Conservation (phyloP, 352 stramenopile species). For the Phytopythium boreale region DNA sequence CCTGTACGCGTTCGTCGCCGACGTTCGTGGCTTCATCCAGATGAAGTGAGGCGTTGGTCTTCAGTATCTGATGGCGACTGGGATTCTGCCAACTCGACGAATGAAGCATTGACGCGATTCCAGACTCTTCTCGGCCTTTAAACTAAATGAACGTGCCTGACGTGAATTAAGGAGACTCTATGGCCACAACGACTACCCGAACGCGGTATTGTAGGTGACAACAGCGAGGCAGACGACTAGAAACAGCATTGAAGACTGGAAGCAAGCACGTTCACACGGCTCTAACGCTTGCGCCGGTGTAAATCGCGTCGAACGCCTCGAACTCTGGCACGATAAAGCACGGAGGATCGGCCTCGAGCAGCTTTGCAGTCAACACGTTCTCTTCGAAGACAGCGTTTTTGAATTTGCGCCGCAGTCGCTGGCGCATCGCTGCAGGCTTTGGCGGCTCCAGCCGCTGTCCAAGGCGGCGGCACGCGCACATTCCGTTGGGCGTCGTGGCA, state of each 20-base stretch:
- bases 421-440: slow-evolving; percentile 13
- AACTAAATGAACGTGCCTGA: not conserved
- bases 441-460: slow-evolving; percentile 29
- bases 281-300: not conserved
- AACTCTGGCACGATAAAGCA: slow-evolving; percentile 14
- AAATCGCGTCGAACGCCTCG: slow-evolving; percentile 34
- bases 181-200: not conserved
- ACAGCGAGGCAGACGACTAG: no score
- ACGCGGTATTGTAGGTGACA: no score
- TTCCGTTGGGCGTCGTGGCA: not conserved
- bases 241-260: not conserved
- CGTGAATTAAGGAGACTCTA: not conserved
- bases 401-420: slow-evolving; percentile 30
- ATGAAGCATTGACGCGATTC: no score
- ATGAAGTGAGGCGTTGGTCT: slow-evolving; percentile 44
- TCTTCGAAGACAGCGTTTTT: slow-evolving; percentile 21
- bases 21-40: slow-evolving; percentile 81
- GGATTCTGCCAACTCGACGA: no score
- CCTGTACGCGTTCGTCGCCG: slow-evolving; percentile 75
- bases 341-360: slow-evolving; percentile 29
- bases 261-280: not conserved
- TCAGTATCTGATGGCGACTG: not conserved
- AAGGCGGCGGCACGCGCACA: slow-evolving; percentile 37
- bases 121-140: not conserved
- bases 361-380: slow-evolving; percentile 31